Conservation (phyloP, 73 alveolate genomes). For the Uronychia binucleata region DNA sequence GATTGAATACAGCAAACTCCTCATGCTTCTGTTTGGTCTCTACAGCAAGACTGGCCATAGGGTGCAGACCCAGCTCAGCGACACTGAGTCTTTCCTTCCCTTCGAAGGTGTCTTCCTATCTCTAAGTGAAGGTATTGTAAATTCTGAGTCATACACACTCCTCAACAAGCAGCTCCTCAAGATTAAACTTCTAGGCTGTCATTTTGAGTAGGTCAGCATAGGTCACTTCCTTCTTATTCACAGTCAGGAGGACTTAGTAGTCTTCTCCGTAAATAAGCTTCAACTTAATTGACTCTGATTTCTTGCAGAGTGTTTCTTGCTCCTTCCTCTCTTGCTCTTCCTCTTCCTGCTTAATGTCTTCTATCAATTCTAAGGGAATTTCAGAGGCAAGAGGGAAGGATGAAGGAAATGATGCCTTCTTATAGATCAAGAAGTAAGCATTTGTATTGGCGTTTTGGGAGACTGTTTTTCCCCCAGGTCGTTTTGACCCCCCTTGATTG, state of each 20-base stretch:
- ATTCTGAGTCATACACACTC: slow-evolving; percentile 19
- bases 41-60: slow-evolving; percentile 17
- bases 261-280: slow-evolving; percentile 25
- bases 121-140: slow-evolving; percentile 9
- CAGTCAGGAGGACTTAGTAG: slow-evolving; percentile 5
- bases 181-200: slow-evolving; percentile 11
- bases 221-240: slow-evolving; percentile 13
- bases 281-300: slow-evolving; percentile 15
- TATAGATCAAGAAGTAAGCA: slow-evolving; percentile 93
- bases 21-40: not conserved
- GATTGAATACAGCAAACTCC: slow-evolving; percentile 19
- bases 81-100: slow-evolving; percentile 29
- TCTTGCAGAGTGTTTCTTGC: not conserved
- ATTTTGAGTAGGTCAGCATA: not conserved
- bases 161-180: not conserved
- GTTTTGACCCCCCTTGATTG: slow-evolving; percentile 61
- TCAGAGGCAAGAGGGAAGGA: too few species aligned
- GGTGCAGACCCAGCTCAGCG: too few species aligned
- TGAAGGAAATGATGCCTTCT: not conserved
- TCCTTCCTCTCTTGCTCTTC: not conserved
- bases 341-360: slow-evolving; percentile 8
- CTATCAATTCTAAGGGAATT: not conserved
- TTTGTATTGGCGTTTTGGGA: slow-evolving; percentile 31
- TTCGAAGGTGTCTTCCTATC: slow-evolving; percentile 29
- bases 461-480: slow-evolving; percentile 75